Conservation (phyloP, 2,329 filamentous ascomycete genomes). For the Fusarium sp. region DNA sequence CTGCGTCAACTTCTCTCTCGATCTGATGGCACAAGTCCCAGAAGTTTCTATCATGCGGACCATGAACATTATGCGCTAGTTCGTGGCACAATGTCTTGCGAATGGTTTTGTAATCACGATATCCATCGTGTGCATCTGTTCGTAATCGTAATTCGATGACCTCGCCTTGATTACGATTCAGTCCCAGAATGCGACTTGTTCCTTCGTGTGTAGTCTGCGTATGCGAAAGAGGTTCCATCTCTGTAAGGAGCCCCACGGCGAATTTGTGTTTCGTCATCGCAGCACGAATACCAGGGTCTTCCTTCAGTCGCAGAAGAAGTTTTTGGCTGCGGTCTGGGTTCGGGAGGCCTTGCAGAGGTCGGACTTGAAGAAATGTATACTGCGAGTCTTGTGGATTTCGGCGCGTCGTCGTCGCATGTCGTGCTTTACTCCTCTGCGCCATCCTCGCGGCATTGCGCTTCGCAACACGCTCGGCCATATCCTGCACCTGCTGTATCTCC, state of each 20-base stretch:
- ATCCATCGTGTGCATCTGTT: slow-evolving; percentile 95
- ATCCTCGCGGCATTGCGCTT: slow-evolving; percentile 56
- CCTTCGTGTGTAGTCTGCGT: slow-evolving; percentile 77
- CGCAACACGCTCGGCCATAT: slow-evolving; percentile 59
- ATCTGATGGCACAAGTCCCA: slow-evolving; percentile 91
- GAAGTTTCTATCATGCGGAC: slow-evolving; percentile 85
- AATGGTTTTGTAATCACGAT: slow-evolving; percentile 91
- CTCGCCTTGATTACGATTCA: slow-evolving; percentile 89
- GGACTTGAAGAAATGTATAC: slow-evolving; percentile 85
- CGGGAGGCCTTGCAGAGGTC: slow-evolving; percentile 81
- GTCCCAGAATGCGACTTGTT: slow-evolving; percentile 78
- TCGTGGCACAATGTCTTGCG: slow-evolving; percentile 95
- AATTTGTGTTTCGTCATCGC: slow-evolving; percentile 88
- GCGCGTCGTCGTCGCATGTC: slow-evolving; percentile 15
- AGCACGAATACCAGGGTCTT: slow-evolving; percentile 85
- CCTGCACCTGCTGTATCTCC: slow-evolving; percentile 66
- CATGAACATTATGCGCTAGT: slow-evolving; percentile 89
- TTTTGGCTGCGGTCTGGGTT: slow-evolving; percentile 74
- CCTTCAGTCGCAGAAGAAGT: slow-evolving; percentile 79
- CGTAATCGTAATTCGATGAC: slow-evolving; percentile 89
- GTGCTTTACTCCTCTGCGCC: slow-evolving; percentile 45
- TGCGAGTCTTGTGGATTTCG: slow-evolving; percentile 61
- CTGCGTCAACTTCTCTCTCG: slow-evolving; percentile 83
- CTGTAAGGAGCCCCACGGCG: slow-evolving; percentile 84
- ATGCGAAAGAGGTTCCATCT: slow-evolving; percentile 91